phyloP scores from a whole-genome alignment of 2,329 filamentous ascomycete species.

The Alternaria angustiovoidea region DNA sequence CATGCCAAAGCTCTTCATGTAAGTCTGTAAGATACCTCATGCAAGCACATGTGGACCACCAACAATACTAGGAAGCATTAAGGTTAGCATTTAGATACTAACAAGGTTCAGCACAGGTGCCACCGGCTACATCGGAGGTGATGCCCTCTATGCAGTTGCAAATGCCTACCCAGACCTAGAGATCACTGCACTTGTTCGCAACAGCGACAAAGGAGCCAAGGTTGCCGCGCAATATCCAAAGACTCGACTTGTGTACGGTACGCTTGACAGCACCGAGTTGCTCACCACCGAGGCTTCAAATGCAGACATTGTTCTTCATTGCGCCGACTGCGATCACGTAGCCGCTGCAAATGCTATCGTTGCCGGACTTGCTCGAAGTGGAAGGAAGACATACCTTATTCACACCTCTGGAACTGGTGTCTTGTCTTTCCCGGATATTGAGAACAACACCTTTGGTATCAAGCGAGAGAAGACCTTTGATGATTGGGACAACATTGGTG shows the following conservation, averaged over 20 bases:
- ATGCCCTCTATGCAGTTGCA: slow-evolving; percentile 47
- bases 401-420: slow-evolving; percentile 66
- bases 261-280: slow-evolving; percentile 41
- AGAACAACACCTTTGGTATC: slow-evolving; percentile 57
- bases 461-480: slow-evolving; percentile 61
- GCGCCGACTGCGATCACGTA: slow-evolving; percentile 46
- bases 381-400: slow-evolving; percentile 58
- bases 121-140: slow-evolving; percentile 47
- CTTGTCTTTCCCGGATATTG: slow-evolving; percentile 60
- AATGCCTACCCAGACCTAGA: slow-evolving; percentile 59
- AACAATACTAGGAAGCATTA: background rate
- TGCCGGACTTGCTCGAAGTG: slow-evolving; percentile 52
- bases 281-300: slow-evolving; percentile 39
- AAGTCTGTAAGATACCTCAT: background rate
- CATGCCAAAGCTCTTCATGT: slow-evolving; percentile 45
- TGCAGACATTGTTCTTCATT: slow-evolving; percentile 44
- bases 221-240: slow-evolving; percentile 58
- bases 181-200: slow-evolving; percentile 60
- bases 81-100: background rate
- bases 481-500: slow-evolving; percentile 66
- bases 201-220: slow-evolving; percentile 57
- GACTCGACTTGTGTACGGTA: slow-evolving; percentile 61
- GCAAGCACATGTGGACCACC: background rate
- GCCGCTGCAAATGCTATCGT: slow-evolving; percentile 37
- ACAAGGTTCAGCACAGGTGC: slow-evolving; percentile 36